These are phyloP conservation scores for Mycena epipterygia DNA, from an alignment of 768 basidiomycete genomes.

Conservation along the genomic window DNA sequence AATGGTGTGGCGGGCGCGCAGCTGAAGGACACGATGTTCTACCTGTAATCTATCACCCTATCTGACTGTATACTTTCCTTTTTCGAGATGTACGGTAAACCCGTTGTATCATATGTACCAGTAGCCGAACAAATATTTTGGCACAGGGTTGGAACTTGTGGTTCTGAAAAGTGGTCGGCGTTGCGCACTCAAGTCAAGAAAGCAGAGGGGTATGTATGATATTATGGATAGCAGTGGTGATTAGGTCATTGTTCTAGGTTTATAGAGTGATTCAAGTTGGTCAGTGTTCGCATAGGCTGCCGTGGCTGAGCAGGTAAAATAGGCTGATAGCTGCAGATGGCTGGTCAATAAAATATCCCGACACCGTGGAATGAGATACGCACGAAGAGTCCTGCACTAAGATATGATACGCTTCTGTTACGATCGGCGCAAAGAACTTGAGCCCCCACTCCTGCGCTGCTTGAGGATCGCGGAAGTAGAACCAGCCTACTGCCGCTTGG, in stretches of 20 bases:
- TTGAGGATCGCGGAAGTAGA: conserved; percentile 34
- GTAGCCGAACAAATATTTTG: not conserved
- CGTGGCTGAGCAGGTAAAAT: conserved; percentile 9
- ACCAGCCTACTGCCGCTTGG: conserved; percentile 45
- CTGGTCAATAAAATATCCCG: not conserved
- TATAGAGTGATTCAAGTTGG: conserved; percentile 12
- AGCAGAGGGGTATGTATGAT: not conserved
- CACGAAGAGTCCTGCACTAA: conserved; percentile 10
- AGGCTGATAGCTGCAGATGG: conserved; percentile 6
- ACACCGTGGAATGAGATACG: not conserved
- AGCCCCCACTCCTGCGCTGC: conserved; percentile 39
- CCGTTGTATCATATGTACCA: conserved; percentile 1
- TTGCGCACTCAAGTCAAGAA: too few relatives aligned
- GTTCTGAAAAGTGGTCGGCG: too few relatives aligned
- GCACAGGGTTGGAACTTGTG: too few relatives aligned
- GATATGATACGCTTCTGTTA: conserved; percentile 19
- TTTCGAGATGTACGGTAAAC: not conserved
- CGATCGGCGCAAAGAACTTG: conserved; percentile 38
- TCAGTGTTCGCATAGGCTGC: conserved; percentile 4
- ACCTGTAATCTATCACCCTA: conserved; percentile 60
- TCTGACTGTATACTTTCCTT: not conserved
- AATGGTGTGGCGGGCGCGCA: conserved; percentile 61
- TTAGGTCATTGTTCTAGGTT: not conserved
- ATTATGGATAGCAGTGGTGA: conserved; percentile 9
- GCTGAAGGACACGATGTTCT: conserved; percentile 83